Evolutionary conservation across 805 yeast genomes (phyloP).

Genomic region (Saturnispora zaruensis): DNA sequence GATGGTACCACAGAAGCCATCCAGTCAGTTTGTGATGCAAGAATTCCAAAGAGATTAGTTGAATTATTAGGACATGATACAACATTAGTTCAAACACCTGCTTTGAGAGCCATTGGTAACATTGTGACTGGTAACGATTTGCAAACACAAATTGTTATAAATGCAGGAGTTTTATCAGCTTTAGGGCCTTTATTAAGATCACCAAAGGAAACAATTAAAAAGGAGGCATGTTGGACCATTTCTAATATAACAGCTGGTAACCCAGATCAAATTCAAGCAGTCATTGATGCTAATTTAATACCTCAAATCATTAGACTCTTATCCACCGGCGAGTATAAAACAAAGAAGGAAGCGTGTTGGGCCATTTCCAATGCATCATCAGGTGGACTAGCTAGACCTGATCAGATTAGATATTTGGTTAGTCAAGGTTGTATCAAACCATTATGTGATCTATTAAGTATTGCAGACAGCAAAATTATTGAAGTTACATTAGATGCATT

Average conservation of each 20-base stretch:
- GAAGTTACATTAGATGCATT: slow-evolving; percentile 94
- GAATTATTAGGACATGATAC: slow-evolving; percentile 81
- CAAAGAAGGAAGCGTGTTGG: slow-evolving; percentile 99
- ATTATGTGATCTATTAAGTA: slow-evolving; percentile 79
- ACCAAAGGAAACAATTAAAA: slow-evolving; percentile 84
- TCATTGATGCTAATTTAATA: slow-evolving; percentile 85
- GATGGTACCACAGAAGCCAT: slow-evolving; percentile 92
- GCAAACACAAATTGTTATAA: slow-evolving; percentile 92
- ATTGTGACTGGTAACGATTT: slow-evolving; percentile 94
- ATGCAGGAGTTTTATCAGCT: slow-evolving; percentile 85
- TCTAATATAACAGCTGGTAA: slow-evolving; percentile 98
- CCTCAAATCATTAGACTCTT: slow-evolving; percentile 81
- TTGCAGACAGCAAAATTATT: slow-evolving; percentile 84
- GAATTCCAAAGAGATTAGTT: slow-evolving; percentile 89
- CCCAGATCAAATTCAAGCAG: slow-evolving; percentile 91
- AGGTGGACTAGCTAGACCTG: slow-evolving; percentile 88
- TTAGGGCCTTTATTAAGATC: slow-evolving; percentile 71
- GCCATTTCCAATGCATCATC: slow-evolving; percentile 96
- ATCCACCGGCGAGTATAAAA: slow-evolving; percentile 81
- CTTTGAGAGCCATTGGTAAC: slow-evolving; percentile 94
- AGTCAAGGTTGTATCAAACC: slow-evolving; percentile 96
- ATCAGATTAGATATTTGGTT: slow-evolving; percentile 87
- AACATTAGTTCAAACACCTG: slow-evolving; percentile 90
- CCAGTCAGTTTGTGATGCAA: slow-evolving; percentile 93
- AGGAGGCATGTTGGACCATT: slow-evolving; percentile 98